Conservation (phyloP, 805 yeast species). For the Starmerella bombi region DNA sequence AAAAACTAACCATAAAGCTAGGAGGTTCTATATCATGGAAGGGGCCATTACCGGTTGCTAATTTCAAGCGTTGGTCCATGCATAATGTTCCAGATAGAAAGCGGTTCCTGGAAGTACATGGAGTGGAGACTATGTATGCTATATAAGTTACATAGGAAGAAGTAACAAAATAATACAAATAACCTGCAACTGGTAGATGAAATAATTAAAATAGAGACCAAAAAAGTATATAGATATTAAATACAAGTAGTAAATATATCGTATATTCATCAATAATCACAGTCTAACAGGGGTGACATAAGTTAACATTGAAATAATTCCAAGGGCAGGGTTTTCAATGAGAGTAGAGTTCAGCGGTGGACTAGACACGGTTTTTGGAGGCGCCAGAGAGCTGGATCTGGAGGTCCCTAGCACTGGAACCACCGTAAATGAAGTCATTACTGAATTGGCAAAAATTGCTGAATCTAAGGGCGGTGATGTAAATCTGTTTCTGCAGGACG, state of each 20-base stretch:
- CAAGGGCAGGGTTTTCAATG: slow-evolving; percentile 9
- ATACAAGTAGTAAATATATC: not conserved
- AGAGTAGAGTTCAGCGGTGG: slow-evolving; percentile 48
- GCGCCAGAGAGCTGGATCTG: slow-evolving; percentile 42
- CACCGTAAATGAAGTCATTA: slow-evolving; percentile 36
- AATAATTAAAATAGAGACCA: too few relatives aligned
- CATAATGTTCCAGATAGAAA: slow-evolving; percentile 23
- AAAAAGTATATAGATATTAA: not conserved
- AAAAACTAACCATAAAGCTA: slow-evolving; percentile 40
- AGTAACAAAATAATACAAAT: too few relatives aligned
- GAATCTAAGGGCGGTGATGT: slow-evolving; percentile 31
- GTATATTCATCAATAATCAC: too few relatives aligned
- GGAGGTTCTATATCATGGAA: slow-evolving; percentile 38
- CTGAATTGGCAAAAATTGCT: slow-evolving; percentile 22
- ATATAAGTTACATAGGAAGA: too few relatives aligned
- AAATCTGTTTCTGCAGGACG: slow-evolving; percentile 72
- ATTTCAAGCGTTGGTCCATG: slow-evolving; percentile 59
- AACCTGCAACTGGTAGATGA: too few relatives aligned
- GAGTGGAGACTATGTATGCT: slow-evolving; percentile 5
- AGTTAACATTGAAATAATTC: not conserved
- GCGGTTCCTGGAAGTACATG: slow-evolving; percentile 4
- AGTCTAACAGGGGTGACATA: too few relatives aligned
- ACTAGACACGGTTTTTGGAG: slow-evolving; percentile 60
- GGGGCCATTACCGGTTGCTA: slow-evolving; percentile 43
- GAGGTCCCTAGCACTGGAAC: slow-evolving; percentile 31